A percentile compares a stretch with the other conserved stretches of the same genome.
Conservation (phyloP, 108 stramenopile genomes). For the Asterionellopsis glacialis region DNA sequence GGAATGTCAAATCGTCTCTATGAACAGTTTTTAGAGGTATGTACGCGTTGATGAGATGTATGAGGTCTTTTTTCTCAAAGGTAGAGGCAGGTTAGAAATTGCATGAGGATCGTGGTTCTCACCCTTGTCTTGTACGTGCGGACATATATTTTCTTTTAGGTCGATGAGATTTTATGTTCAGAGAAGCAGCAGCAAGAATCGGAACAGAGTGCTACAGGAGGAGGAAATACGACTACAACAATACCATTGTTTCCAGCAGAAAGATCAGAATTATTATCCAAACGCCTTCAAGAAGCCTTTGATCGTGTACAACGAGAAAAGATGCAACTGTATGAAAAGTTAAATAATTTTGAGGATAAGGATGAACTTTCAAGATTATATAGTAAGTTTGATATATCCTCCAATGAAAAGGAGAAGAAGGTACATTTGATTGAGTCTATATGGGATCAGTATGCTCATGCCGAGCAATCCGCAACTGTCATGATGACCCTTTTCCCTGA, state of each 20-base stretch:
- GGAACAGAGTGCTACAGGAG: not conserved
- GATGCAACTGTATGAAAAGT: constrained; percentile 37
- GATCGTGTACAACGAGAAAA: constrained; percentile 28
- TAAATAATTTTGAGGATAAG: constrained; percentile 13
- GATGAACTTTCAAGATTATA: constrained; percentile 5
- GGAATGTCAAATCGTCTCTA: not conserved
- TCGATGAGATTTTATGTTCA: not conserved
- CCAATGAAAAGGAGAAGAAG: constrained; percentile 39
- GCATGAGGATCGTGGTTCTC: too few relatives aligned
- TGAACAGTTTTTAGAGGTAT: not conserved
- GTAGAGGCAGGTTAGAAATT: not conserved
- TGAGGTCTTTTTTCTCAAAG: too few relatives aligned
- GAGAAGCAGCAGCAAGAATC: not conserved
- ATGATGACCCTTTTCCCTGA: constrained; percentile 44
- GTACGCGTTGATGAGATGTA: not conserved
- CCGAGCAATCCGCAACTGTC: constrained; percentile 15
- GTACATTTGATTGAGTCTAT: constrained; percentile 17
- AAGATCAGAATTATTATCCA: too few relatives aligned
- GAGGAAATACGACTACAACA: not conserved
- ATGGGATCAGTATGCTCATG: constrained; percentile 18
- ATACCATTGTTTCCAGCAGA: not conserved
- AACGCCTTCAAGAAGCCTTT: not conserved
- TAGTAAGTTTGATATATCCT: constrained; percentile 21
- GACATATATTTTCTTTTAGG: too few relatives aligned
- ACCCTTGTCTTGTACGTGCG: too few relatives aligned